These are phyloP conservation scores for Cryphonectria naterciae DNA, from an alignment of 2,329 filamentous ascomycete genomes.

Conservation along the genomic window DNA sequence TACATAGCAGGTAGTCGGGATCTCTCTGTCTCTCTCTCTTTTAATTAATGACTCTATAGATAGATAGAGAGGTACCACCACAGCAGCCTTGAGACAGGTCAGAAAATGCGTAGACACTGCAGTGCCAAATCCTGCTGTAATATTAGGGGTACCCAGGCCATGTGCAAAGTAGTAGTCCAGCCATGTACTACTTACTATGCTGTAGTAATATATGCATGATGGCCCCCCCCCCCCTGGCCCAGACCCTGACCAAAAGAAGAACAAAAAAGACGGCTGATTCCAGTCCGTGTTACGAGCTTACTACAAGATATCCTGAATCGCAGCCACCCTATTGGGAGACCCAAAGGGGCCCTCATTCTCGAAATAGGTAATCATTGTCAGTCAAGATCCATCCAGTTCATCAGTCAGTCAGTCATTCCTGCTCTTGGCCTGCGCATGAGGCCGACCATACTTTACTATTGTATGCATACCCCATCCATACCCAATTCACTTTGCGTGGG, in stretches of 20 bases:
- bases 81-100: neutral
- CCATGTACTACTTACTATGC: neutral
- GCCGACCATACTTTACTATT: neutral
- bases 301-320: neutral
- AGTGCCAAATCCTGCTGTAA: neutral
- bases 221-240: neutral
- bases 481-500: neutral
- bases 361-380: neutral
- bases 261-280: neutral
- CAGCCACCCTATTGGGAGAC: neutral
- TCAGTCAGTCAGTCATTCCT: neutral
- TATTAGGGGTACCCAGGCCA: constrained; percentile 2
- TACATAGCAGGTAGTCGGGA: neutral
- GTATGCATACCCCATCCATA: neutral
- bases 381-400: neutral
- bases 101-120: neutral
- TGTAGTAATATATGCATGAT: neutral
- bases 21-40: neutral
- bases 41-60: neutral
- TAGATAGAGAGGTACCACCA: neutral
- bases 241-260: neutral
- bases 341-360: neutral
- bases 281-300: neutral
- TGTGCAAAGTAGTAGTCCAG: neutral
- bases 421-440: neutral